Evolutionary conservation across 1,284 basidiomycete species (phyloP).

Genomic region (Irpex sp.): DNA sequence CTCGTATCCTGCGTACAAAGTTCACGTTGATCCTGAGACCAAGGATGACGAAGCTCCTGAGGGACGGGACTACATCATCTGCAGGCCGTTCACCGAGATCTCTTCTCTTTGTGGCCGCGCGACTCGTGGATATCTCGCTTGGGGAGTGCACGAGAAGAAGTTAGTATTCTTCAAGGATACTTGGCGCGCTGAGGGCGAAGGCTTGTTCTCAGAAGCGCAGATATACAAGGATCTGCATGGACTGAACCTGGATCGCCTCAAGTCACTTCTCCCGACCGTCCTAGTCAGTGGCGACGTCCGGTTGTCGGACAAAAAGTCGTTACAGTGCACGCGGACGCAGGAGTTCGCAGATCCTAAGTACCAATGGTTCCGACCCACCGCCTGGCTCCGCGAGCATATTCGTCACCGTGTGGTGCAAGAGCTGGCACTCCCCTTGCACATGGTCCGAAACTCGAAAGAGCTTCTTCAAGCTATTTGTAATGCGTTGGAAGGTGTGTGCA

Average conservation of each 20-base stretch:
- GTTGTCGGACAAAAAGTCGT: background rate
- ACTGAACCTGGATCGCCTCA: background rate
- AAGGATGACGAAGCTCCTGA: background rate
- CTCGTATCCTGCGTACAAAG: background rate
- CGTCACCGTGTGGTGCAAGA: background rate
- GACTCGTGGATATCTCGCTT: background rate
- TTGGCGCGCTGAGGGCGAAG: background rate
- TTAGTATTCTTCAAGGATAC: constrained; percentile 1
- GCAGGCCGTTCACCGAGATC: background rate
- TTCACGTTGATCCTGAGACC: background rate
- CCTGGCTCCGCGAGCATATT: background rate
- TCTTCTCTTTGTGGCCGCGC: background rate
- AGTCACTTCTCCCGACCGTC: background rate
- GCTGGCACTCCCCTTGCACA: background rate
- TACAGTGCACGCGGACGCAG: background rate
- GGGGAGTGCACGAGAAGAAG: background rate
- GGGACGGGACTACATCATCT: background rate
- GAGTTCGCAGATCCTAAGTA: background rate
- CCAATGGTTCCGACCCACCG: background rate
- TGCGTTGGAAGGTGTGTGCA: background rate
- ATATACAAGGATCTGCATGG: background rate
- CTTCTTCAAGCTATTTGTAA: background rate
- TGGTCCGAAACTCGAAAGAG: background rate
- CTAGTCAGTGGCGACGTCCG: background rate
- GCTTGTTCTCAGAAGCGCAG: background rate